phyloP scores from a whole-genome alignment of 305 asterid genomes.

The Fraxinus sp. region DNA sequence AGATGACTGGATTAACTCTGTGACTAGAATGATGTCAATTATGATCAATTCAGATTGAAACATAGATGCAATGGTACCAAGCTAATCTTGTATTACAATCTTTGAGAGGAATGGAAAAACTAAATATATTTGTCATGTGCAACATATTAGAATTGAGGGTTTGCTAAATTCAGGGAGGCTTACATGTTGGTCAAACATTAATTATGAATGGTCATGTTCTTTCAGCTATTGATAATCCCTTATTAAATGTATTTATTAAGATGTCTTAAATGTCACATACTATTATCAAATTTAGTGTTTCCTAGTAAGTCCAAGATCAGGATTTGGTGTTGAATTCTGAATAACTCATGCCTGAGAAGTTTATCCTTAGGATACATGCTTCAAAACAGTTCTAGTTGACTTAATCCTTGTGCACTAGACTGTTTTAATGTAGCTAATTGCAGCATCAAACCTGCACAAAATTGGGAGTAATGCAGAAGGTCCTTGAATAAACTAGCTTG shows the following conservation, averaged over 20 bases:
- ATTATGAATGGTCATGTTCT: neutral
- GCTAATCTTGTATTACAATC: neutral
- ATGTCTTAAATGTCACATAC: neutral
- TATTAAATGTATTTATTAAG: neutral
- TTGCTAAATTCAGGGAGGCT: neutral
- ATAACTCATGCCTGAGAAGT: neutral
- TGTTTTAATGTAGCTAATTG: neutral
- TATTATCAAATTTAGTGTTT: neutral
- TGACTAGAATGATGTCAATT: neutral
- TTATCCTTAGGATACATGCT: neutral
- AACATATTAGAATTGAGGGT: neutral
- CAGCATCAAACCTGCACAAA: neutral
- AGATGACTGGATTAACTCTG: neutral
- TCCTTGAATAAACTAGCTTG: neutral
- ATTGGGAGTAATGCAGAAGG: neutral
- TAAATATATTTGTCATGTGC: neutral
- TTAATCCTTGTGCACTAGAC: neutral
- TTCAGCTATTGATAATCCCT: neutral
- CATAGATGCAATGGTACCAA: neutral
- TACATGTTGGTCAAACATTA: neutral
- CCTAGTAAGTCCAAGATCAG: slow-evolving; percentile 2
- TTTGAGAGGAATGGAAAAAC: neutral
- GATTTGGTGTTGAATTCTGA: neutral
- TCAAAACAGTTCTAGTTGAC: neutral
- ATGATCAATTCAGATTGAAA: neutral